These are phyloP conservation scores for Tausonia pullulans DNA, from an alignment of 1,284 basidiomycete species.

Conservation along the genomic window DNA sequence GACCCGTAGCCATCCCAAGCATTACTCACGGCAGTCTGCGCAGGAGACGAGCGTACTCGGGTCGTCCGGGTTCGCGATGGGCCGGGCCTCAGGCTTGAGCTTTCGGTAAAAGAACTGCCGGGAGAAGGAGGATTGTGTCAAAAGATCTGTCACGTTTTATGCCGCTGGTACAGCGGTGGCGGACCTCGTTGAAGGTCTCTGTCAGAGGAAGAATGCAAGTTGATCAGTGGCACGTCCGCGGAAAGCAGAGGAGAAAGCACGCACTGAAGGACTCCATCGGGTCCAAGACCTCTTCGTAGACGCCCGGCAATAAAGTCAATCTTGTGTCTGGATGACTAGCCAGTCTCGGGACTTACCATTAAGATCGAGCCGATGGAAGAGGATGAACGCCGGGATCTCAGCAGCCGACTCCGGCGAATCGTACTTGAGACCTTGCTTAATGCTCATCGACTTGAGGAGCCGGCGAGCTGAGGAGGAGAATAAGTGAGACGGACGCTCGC, in stretches of 20 bases:
- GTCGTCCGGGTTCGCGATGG: constrained; percentile 60
- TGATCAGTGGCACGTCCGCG: constrained; percentile 10
- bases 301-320: not conserved
- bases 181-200: constrained; percentile 73
- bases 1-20: no score
- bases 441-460: constrained; percentile 74
- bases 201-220: constrained; percentile 6
- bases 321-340: not conserved
- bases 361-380: constrained; percentile 76
- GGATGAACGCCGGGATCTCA: constrained; percentile 79
- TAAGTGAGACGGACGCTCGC: not conserved
- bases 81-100: constrained; percentile 71
- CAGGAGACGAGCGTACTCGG: constrained; percentile 67
- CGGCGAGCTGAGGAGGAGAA: constrained; percentile 46
- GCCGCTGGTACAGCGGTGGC: constrained; percentile 4
- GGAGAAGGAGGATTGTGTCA: constrained; percentile 12
- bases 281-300: constrained; percentile 50
- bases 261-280: constrained; percentile 71
- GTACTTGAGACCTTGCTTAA: constrained; percentile 92
- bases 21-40: constrained; percentile 64
- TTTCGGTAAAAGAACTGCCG: constrained; percentile 66
- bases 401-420: constrained; percentile 70
- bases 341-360: constrained; percentile 25
- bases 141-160: constrained; percentile 9
- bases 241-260: constrained; percentile 24